Base-by-base conservation (phyloP, 352 stramenopile species). In the Ophiocytium majus region DNA sequence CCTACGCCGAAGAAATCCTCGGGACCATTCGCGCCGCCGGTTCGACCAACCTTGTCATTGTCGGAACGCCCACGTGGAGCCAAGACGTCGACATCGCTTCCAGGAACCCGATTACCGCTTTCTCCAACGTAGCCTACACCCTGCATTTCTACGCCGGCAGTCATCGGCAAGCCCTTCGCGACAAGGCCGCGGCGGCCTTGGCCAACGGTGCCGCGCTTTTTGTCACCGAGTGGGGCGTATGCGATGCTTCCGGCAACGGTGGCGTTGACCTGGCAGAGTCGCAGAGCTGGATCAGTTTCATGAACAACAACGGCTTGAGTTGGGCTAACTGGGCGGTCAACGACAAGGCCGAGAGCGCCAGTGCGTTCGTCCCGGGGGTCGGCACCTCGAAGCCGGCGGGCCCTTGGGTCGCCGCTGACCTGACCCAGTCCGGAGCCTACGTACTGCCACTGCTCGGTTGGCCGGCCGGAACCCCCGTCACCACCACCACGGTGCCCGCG, bases 61-160 rank as follows among this genome's bases (percentile, higher is more conserved):
- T 79, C 34, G 35, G 79, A 5, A 82, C 50, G n/a, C 33, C 33
- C 33, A 1, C 34, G 5, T 82, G 9, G 1, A 34, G 10, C 5
- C 79, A 82, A 78, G n/a, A 43, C 10, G 79, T 82, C 10, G 14
- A 78, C 31, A 33, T 32, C 5, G 35, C 35, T 9, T 10, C 35
- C 10, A 10, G 10, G 5, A 49, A 82, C 37, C 79, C 79, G 10
- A 78, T 82, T 1, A 28, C 10, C 63, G n/a, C n/a, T n/a, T 1
- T n/a, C 63, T 1, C 5, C 79, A 82, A 82, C 37, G 9, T 78
- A 10, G 79, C 79, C 37, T 82, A 82, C 79, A 49, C 57, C 50
- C 5, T 82, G 5, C 14, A 82, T 49, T 82, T 82, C 76, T 79
- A 23, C 23, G 76, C 76, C 76, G 9, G 9, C 19, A 71, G 19